Evolutionary conservation across 805 yeast species (phyloP).

Genomic region (Yarrowia sp.): DNA sequence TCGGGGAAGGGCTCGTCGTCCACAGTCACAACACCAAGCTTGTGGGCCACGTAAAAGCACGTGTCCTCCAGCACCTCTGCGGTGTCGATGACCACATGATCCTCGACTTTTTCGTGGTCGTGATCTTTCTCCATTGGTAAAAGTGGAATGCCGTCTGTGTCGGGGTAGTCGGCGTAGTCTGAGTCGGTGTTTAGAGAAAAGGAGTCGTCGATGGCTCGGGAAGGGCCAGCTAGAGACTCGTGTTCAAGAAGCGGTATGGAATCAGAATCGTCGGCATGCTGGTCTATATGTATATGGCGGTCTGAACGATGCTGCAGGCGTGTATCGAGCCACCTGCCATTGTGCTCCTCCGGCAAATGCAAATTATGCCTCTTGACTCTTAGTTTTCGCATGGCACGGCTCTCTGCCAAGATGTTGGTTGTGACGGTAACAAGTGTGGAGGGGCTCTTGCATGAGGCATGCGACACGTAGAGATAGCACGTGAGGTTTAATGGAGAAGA

Average conservation of each 20-base stretch:
- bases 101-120: not conserved
- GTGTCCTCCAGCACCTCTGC: conserved; percentile 22
- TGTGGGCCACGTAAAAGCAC: conserved; percentile 18
- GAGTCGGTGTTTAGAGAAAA: not conserved
- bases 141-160: not conserved
- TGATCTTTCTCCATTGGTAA: conserved; percentile 1
- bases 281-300: conserved; percentile 10
- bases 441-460: not conserved
- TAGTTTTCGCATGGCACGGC: conserved; percentile 16
- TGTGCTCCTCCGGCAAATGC: conserved; percentile 14
- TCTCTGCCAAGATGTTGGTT: conserved; percentile 5
- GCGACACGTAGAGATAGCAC: not conserved
- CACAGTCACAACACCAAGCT: not conserved
- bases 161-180: not conserved
- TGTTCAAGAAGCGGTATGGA: conserved; percentile 3
- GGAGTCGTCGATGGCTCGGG: not conserved
- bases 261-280: not conserved
- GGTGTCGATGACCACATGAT: not conserved
- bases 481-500: not conserved
- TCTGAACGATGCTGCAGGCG: not conserved
- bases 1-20: conserved; percentile 21
- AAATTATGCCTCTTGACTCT: conserved; percentile 20
- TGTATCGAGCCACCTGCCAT: not conserved
- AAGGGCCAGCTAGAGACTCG: conserved; percentile 9
- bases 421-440: not conserved